phyloP scores from a whole-genome alignment of 805 yeast genomes.

The Pichia rugopelliculosa region DNA sequence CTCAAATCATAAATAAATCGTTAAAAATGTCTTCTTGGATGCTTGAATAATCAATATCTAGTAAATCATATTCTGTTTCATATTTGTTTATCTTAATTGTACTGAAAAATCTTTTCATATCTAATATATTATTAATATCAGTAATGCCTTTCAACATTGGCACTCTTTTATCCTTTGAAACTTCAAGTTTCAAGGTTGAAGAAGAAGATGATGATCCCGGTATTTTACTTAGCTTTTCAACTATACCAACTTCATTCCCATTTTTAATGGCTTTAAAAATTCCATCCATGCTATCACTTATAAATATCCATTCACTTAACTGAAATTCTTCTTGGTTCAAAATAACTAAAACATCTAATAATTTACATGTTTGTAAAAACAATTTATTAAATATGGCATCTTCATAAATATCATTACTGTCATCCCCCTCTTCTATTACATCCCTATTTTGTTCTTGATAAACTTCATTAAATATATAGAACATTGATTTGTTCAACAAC shows the following conservation, averaged over 20 bases:
- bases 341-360: conserved; percentile 66
- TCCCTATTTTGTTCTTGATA: conserved; percentile 11
- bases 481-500: conserved; percentile 53
- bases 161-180: conserved; percentile 20
- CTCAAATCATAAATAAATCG: conserved; percentile 40
- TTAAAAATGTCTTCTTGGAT: conserved; percentile 50
- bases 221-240: conserved; percentile 25
- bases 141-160: conserved; percentile 44
- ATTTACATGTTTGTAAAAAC: conserved; percentile 58
- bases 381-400: conserved; percentile 30
- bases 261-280: conserved; percentile 17
- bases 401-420: conserved; percentile 8
- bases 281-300: conserved; percentile 45
- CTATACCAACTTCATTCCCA: conserved; percentile 26
- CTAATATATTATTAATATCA: conserved; percentile 33
- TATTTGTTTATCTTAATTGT: conserved; percentile 56
- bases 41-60: conserved; percentile 31
- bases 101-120: conserved; percentile 58
- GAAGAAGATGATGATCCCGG: background rate
- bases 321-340: conserved; percentile 72
- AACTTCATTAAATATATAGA: conserved; percentile 34
- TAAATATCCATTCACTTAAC: conserved; percentile 77
- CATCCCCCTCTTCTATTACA: conserved; percentile 23
- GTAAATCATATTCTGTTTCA: conserved; percentile 56
- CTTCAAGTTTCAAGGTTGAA: conserved; percentile 7